A percentile compares a stretch with the other conserved stretches of the same genome.
These are phyloP conservation scores for Hortiboletus flavorubellus DNA, from an alignment of 768 basidiomycete species.

Conservation along the genomic window DNA sequence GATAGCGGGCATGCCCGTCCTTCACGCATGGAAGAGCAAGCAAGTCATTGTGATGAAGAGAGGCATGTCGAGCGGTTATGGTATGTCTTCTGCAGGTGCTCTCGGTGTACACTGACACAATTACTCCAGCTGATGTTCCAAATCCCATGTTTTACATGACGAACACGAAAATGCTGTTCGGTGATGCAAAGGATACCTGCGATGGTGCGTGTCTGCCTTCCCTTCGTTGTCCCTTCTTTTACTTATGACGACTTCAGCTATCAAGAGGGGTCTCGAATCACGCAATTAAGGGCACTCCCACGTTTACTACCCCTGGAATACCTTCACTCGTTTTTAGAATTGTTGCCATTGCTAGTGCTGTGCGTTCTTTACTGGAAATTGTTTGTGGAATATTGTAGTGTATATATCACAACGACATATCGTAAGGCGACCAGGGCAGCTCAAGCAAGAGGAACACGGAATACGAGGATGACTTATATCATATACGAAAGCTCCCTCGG, in stretches of 20 bases:
- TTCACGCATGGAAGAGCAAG: conserved; percentile 92
- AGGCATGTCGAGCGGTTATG: conserved; percentile 85
- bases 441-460: conserved; percentile 6
- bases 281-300: conserved; percentile 17
- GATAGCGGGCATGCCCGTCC: conserved; percentile 90
- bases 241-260: conserved; percentile 36
- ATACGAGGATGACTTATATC: conserved; percentile 20
- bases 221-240: neutral
- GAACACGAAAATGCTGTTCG: conserved; percentile 87
- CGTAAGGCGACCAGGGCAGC: conserved; percentile 14
- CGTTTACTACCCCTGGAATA: neutral
- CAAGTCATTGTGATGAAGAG: conserved; percentile 92
- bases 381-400: conserved; percentile 23
- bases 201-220: conserved; percentile 52
- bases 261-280: conserved; percentile 56
- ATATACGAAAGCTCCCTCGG: conserved; percentile 17
- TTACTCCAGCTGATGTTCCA: conserved; percentile 71
- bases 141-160: conserved; percentile 95
- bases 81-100: conserved; percentile 36
- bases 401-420: conserved; percentile 30
- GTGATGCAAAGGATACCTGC: conserved; percentile 88
- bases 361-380: conserved; percentile 1
- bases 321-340: conserved; percentile 16
- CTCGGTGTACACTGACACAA: neutral
- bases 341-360: neutral